Evolutionary conservation across 2,329 filamentous ascomycete genomes (phyloP), one percentile per base, ranked within the genome.

Genomic region (Sporothrix globosa): DNA sequence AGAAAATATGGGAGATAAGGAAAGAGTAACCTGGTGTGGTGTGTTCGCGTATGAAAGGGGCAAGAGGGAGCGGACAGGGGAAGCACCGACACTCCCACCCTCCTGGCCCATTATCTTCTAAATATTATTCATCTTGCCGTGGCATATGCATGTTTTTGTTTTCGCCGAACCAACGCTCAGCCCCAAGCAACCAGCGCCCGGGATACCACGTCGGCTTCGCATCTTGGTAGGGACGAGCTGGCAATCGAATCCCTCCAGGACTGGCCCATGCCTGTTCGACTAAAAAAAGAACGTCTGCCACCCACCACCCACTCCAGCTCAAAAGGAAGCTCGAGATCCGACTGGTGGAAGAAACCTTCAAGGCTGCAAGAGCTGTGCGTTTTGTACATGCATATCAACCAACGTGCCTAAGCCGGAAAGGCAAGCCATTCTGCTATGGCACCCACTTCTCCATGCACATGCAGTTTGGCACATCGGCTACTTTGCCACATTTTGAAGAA

Each of bases 291-390:
- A 46, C 11, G 17, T 14, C 41, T 13, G 41, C 41, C 3, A 9
- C 34, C 41, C 1, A 17, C 11, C 13, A 13, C 14, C 21, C 10
- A 17, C 58, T n/a, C 58, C 39, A 9, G n/a, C 58, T 21, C 24
- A 63, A 46, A 34, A 34, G 17, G 17, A 67, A 52, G 30, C 27
- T 7, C 3, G 48, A 24, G 21, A 67, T 67, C 65, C 50, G 50
- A 67, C 65, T 67, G 50, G 65, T 67, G 65, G 65, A 56, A 67
- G 65, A 56, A 67, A 21, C 46, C 17, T n/a, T n/a, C 41, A 19
- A 46, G 39, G 10, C 58, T 46, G 39, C 39, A 63, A 46, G 39
- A 63, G 39, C 11, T 44, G 39, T 46, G 58, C 39, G 39, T 61
- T 60, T 21, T 34, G 10, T 21, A 19, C 30, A 61, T 61, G 39